Percentiles rank a stretch among this genome's conserved stretches.
phyloP scores from a whole-genome alignment of 2,329 filamentous ascomycete genomes.

The Spiromastix sp. region DNA sequence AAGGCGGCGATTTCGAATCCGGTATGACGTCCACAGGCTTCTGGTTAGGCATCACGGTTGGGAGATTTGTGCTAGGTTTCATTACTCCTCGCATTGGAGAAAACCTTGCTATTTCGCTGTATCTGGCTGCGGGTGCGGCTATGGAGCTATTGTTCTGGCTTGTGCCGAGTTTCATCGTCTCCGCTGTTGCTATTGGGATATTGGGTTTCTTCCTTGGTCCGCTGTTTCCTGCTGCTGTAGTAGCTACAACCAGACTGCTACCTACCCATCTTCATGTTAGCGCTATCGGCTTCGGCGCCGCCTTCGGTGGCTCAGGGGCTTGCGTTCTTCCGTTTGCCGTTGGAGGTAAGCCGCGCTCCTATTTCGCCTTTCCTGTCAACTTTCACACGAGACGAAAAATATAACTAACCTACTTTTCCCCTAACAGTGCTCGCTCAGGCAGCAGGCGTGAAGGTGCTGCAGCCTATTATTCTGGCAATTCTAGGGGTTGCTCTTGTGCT shows the following conservation, averaged over 20 bases:
- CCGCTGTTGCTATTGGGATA: slow-evolving; percentile 57
- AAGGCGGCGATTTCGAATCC: slow-evolving; percentile 53
- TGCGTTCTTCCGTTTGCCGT: slow-evolving; percentile 29
- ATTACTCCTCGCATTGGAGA: slow-evolving; percentile 62
- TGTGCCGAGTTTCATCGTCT: slow-evolving; percentile 60
- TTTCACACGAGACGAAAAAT: slow-evolving; percentile 7
- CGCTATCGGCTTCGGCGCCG: slow-evolving; percentile 65
- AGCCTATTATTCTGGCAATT: slow-evolving; percentile 46
- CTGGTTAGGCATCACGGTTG: slow-evolving; percentile 69
- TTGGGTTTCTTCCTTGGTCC: slow-evolving; percentile 71
- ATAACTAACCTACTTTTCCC: background rate
- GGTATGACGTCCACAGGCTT: slow-evolving; percentile 65
- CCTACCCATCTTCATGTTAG: slow-evolving; percentile 62
- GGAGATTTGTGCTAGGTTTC: slow-evolving; percentile 60
- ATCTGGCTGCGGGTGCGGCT: slow-evolving; percentile 51
- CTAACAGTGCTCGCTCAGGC: slow-evolving; percentile 28
- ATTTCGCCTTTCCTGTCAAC: too few species aligned
- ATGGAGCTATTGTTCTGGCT: slow-evolving; percentile 70
- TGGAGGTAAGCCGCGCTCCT: slow-evolving; percentile 22
- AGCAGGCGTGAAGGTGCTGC: slow-evolving; percentile 46
- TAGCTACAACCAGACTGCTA: slow-evolving; percentile 60
- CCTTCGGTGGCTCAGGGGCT: slow-evolving; percentile 62
- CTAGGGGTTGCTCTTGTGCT: too few species aligned
- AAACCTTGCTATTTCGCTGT: slow-evolving; percentile 49
- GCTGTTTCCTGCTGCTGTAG: slow-evolving; percentile 62